Base-by-base conservation (phyloP, 331 rosid species). In the Pyrus hybrid region DNA sequence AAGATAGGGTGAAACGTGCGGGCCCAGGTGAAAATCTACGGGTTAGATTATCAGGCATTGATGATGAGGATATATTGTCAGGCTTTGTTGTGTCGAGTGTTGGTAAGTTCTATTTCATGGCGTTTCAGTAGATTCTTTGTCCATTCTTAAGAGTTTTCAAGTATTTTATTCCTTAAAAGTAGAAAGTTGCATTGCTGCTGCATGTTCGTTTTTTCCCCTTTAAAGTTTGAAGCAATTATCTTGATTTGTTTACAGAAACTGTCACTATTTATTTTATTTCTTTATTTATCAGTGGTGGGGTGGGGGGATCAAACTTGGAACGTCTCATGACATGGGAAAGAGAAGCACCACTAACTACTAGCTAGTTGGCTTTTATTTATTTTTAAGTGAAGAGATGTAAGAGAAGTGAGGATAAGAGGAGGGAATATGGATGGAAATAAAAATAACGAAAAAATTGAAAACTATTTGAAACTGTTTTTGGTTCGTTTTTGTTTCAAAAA, bases 1-100 rank as follows among this genome's bases (percentile, higher is more conserved):
- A 92, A 58, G 77, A 85, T 49, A 87, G 74, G 72, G 96, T 91
- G 35, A 88, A 80, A 76, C 69, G 80, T 71, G 99, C 98, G 18
- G 98, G 97, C 68, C 99, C 99, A 22, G 98, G 99, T 66, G 98
- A 95, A 87, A 95, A 95, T 81, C 84, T 95, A 68, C 90, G 99
- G 76, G 76, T 95, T 82, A 89, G 96, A 80, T 11, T 95, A 73
- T 82, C 99, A 14, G 97, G 97, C 70, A 71, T 91, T 29, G 99
- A 95, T 56, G 99, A 95, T 68, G 97, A 92, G 70, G 98, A 93
- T 67, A 81, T 95, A 67, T 25, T 73, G 73, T 20, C 96, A 18
- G 99, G 99, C 70, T 95, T 95, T 63, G 85, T 95, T 58, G 80
- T 95, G 73, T 89, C 96, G 5, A 87, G 98, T 84, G 82, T 87